Evolutionary conservation across 352 stramenopile species (phyloP).

Genomic region (Phytophthora citricola): DNA sequence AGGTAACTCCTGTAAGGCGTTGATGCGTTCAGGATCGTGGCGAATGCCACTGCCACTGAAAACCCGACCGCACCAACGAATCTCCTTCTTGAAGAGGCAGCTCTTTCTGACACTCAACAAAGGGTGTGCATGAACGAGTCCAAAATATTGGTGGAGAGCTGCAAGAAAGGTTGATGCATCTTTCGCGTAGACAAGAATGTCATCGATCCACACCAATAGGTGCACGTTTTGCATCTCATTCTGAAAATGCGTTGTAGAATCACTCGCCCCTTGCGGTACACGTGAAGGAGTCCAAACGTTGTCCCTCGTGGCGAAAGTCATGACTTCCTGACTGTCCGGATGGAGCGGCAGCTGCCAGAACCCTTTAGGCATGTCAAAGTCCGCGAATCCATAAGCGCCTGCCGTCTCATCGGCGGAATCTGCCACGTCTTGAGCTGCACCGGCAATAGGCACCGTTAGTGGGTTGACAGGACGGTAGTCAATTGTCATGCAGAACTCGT

Average conservation of each 20-base stretch:
- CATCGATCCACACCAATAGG: slow-evolving; percentile 37
- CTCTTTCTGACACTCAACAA: slow-evolving; percentile 27
- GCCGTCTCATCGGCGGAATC: too few relatives aligned
- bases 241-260: slow-evolving; percentile 15
- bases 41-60: slow-evolving; percentile 13
- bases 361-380: too few relatives aligned
- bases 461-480: too few relatives aligned
- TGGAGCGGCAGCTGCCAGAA: too few relatives aligned
- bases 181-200: slow-evolving; percentile 23
- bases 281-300: not conserved
- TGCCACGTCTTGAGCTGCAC: too few relatives aligned
- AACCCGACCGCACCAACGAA: slow-evolving; percentile 30
- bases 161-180: slow-evolving; percentile 6
- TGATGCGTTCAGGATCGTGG: slow-evolving; percentile 16
- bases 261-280: slow-evolving; percentile 10
- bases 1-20: slow-evolving; percentile 2
- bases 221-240: slow-evolving; percentile 18
- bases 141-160: slow-evolving; percentile 16
- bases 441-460: too few relatives aligned
- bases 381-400: too few relatives aligned
- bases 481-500: too few relatives aligned
- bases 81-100: slow-evolving; percentile 13
- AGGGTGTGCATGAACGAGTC: not conserved
- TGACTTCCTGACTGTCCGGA: too few relatives aligned
- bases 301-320: too few relatives aligned